Percentiles rank a stretch among this genome's conserved stretches.
Evolutionary conservation across 352 stramenopile genomes (phyloP).

Genomic region (Phytopythium helicoides): DNA sequence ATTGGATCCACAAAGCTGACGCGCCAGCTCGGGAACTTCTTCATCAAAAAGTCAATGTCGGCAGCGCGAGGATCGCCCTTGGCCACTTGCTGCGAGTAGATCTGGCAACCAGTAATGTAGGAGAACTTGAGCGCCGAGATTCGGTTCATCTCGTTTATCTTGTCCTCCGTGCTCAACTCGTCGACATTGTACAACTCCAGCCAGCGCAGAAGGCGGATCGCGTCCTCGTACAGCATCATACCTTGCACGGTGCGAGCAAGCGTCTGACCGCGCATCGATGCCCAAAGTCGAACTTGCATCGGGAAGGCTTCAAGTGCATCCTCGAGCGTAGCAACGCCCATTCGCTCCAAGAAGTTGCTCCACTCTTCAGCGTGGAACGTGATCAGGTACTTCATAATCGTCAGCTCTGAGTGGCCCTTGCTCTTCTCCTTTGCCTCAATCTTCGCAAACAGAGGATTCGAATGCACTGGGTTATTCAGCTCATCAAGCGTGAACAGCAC

Average conservation of each 20-base stretch:
- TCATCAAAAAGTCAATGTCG: slow-evolving; percentile 88
- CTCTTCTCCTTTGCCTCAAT: slow-evolving; percentile 72
- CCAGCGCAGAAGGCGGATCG: slow-evolving; percentile 81
- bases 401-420: slow-evolving; percentile 75
- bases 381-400: slow-evolving; percentile 88
- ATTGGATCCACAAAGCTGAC: slow-evolving; percentile 87
- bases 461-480: slow-evolving; percentile 77
- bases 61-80: slow-evolving; percentile 80
- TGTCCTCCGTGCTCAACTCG: slow-evolving; percentile 61
- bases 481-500: slow-evolving; percentile 87
- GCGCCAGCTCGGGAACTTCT: slow-evolving; percentile 86
- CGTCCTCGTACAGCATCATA: slow-evolving; percentile 91
- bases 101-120: slow-evolving; percentile 88
- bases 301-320: slow-evolving; percentile 65
- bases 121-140: slow-evolving; percentile 87
- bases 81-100: slow-evolving; percentile 79
- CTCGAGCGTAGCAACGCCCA: slow-evolving; percentile 65
- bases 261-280: slow-evolving; percentile 81
- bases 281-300: slow-evolving; percentile 81
- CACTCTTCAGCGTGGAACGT: slow-evolving; percentile 87
- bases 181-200: slow-evolving; percentile 71
- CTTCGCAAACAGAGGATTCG: slow-evolving; percentile 75
- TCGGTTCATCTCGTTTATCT: slow-evolving; percentile 79
- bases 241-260: slow-evolving; percentile 84
- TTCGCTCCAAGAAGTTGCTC: slow-evolving; percentile 85